Conservation (phyloP, 176 grass and related monocot genomes). For the Oryza coarctata region DNA sequence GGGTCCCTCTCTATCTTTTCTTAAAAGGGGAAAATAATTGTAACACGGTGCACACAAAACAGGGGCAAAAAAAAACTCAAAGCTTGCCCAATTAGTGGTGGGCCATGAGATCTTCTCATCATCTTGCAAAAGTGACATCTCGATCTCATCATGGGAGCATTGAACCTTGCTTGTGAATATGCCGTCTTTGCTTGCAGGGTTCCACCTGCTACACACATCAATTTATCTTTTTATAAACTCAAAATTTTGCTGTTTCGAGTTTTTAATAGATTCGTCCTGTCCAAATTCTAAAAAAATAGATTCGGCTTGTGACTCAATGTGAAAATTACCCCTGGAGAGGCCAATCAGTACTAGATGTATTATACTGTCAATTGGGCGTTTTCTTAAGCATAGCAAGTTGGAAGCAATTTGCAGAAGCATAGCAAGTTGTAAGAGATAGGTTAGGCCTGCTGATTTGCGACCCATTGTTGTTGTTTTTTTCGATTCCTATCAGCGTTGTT, state of each 20-base stretch:
- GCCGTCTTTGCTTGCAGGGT: constrained; percentile 14
- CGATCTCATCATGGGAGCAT: constrained; percentile 33
- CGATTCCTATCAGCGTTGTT: neutral
- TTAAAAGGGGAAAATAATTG: neutral
- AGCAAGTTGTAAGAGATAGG: neutral
- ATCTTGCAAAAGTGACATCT: constrained; percentile 20
- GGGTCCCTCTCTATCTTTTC: neutral
- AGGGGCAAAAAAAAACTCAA: neutral
- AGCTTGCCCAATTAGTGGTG: constrained; percentile 21
- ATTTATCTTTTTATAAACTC: neutral
- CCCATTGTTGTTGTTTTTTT: neutral
- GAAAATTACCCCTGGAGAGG: neutral
- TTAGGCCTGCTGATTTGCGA: neutral
- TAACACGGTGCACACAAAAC: constrained; percentile 11
- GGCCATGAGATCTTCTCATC: constrained; percentile 7
- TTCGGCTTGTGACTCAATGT: neutral
- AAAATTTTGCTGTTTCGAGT: neutral
- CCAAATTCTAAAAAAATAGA: no score
- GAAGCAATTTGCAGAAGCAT: neutral
- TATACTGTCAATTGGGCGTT: neutral
- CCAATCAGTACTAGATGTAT: neutral
- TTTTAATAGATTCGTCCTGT: neutral
- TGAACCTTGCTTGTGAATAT: constrained; percentile 36
- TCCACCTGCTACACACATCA: neutral
- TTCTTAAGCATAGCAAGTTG: neutral